Evolutionary conservation across 1,284 basidiomycete species (phyloP).

Genomic region (Dichomitus squalens): DNA sequence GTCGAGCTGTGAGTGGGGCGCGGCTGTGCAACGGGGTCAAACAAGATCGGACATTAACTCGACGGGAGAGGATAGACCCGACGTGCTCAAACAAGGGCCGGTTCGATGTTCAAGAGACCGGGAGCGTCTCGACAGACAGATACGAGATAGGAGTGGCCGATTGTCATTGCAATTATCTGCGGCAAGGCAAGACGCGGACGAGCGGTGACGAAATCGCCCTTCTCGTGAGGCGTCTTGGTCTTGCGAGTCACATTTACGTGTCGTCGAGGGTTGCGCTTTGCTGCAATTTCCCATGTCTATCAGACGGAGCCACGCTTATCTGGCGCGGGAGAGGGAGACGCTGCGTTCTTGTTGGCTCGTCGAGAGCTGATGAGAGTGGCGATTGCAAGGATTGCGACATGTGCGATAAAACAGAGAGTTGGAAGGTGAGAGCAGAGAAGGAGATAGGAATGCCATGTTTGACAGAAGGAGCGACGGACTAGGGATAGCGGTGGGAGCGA

Average conservation of each 20-base stretch:
- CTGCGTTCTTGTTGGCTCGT: not conserved
- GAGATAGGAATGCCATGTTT: not conserved
- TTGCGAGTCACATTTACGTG: not conserved
- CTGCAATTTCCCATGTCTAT: not conserved
- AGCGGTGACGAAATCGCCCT: not conserved
- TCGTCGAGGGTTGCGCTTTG: not conserved
- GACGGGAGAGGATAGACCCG: not conserved
- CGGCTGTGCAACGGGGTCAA: not conserved
- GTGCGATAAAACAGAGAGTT: not conserved
- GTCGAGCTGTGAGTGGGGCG: not conserved
- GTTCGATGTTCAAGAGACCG: not conserved
- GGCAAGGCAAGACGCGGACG: not conserved
- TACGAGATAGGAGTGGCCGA: not conserved
- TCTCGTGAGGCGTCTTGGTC: too few relatives aligned
- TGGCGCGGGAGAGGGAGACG: conserved; percentile 6
- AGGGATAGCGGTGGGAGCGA: not conserved
- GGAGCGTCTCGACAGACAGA: not conserved
- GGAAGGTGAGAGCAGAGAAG: not conserved
- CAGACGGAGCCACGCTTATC: not conserved
- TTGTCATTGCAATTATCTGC: not conserved
- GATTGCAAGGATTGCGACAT: conserved; percentile 1
- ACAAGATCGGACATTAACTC: not conserved
- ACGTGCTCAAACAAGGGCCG: not conserved
- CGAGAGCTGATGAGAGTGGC: not conserved
- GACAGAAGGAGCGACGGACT: not conserved